A percentile compares a stretch with the other conserved stretches of the same genome.
Conservation (phyloP, 129 eudicot species). For the Gnaphalium uliginosum region DNA sequence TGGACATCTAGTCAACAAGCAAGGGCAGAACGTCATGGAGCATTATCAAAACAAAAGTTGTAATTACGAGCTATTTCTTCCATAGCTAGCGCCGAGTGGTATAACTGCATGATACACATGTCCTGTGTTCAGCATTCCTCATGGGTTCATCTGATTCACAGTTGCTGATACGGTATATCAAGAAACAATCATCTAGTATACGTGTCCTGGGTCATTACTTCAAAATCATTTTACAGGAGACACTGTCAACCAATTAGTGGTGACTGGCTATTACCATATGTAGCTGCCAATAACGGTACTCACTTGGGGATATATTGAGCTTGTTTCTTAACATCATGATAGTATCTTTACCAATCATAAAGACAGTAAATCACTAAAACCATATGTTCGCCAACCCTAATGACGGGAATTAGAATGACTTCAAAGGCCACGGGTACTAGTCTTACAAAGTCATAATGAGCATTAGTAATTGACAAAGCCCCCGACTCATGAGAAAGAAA, state of each 20-base stretch:
- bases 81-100: background rate
- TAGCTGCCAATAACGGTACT: background rate
- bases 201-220: background rate
- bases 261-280: background rate
- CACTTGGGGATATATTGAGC: background rate
- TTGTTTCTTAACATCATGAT: background rate
- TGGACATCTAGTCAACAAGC: too few relatives aligned
- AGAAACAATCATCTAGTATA: background rate
- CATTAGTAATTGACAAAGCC: background rate
- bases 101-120: background rate
- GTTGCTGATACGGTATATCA: background rate
- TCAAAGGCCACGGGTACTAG: background rate
- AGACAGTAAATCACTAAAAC: too few relatives aligned
- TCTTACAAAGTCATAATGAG: background rate
- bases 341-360: background rate
- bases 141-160: background rate
- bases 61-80: background rate
- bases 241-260: background rate
- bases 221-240: background rate
- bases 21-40: background rate
- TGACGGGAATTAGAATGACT: background rate
- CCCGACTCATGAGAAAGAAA: background rate
- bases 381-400: background rate
- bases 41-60: background rate
- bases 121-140: background rate